Evolutionary conservation across 2,329 filamentous ascomycete species (phyloP).

Genomic region (Alternaria dauci): DNA sequence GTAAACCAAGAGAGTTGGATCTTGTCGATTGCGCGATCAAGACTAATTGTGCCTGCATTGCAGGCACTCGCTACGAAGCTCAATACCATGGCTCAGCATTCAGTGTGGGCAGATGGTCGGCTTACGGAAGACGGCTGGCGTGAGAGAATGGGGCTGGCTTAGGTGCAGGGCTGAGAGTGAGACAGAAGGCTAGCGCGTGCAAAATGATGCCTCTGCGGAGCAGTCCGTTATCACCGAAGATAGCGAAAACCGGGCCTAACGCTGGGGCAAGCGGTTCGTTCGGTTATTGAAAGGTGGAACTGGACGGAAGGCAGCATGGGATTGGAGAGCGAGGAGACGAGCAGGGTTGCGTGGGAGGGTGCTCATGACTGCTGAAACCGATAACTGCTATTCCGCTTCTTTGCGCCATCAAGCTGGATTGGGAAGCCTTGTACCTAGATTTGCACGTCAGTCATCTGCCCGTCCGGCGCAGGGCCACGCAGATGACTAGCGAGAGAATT

Average conservation of each 20-base stretch:
- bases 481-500: constrained; percentile 42
- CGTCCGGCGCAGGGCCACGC: constrained; percentile 43
- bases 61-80: constrained; percentile 18
- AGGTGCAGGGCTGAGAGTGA: constrained; percentile 42
- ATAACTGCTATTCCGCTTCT: constrained; percentile 29
- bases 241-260: constrained; percentile 23
- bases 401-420: constrained; percentile 25
- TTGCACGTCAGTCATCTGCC: constrained; percentile 43
- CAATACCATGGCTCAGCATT: constrained; percentile 21
- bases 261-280: constrained; percentile 15
- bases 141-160: constrained; percentile 2
- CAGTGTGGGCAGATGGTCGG: constrained; percentile 22
- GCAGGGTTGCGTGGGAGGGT: constrained; percentile 5
- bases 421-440: constrained; percentile 43
- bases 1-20: constrained; percentile 1
- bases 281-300: constrained; percentile 13
- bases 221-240: constrained; percentile 27
- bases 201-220: constrained; percentile 22
- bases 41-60: constrained; percentile 14
- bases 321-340: constrained; percentile 1
- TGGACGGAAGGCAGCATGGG: constrained; percentile 10
- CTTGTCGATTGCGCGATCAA: constrained; percentile 16
- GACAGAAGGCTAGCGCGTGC: constrained; percentile 31
- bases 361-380: constrained; percentile 45
- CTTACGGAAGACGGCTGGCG: constrained; percentile 33